Percentiles rank a stretch among this genome's conserved stretches.
phyloP scores from a whole-genome alignment of 2,329 filamentous ascomycete species.

The Xylaria hypoxylon region DNA sequence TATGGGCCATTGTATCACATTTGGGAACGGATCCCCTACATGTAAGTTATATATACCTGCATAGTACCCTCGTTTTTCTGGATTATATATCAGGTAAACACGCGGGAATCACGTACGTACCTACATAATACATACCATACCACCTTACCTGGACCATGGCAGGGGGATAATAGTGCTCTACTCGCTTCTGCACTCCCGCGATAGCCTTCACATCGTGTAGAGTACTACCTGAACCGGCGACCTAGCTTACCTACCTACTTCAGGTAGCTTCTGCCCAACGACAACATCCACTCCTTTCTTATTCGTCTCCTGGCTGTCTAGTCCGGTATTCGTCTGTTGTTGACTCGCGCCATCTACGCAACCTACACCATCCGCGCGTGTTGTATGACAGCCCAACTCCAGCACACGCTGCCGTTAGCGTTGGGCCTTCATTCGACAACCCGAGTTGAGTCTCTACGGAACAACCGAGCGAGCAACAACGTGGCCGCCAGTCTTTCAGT shows the following conservation, averaged over 20 bases:
- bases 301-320: slow-evolving; percentile 37
- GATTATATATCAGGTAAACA: slow-evolving; percentile 37
- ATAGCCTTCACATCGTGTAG: slow-evolving; percentile 36
- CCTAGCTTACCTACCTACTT: slow-evolving; percentile 39
- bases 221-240: slow-evolving; percentile 29
- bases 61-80: slow-evolving; percentile 34
- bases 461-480: slow-evolving; percentile 37
- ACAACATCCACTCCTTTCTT: slow-evolving; percentile 35
- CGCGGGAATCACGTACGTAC: slow-evolving; percentile 37
- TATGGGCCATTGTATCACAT: slow-evolving; percentile 36
- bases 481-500: slow-evolving; percentile 46
- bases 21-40: slow-evolving; percentile 29
- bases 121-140: slow-evolving; percentile 34
- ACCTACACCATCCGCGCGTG: slow-evolving; percentile 33
- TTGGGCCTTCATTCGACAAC: slow-evolving; percentile 38
- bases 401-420: slow-evolving; percentile 35
- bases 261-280: slow-evolving; percentile 42
- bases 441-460: slow-evolving; percentile 34
- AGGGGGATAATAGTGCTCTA: slow-evolving; percentile 34
- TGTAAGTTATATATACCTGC: slow-evolving; percentile 39
- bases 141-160: slow-evolving; percentile 34
- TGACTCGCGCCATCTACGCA: slow-evolving; percentile 31
- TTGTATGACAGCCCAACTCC: slow-evolving; percentile 40
- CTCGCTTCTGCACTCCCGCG: slow-evolving; percentile 38
- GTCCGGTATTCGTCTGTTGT: slow-evolving; percentile 26